Evolutionary conservation across 345 rosid genomes (phyloP), one percentile per base, ranked within the genome.

Genomic region (Lepidium sativum): DNA sequence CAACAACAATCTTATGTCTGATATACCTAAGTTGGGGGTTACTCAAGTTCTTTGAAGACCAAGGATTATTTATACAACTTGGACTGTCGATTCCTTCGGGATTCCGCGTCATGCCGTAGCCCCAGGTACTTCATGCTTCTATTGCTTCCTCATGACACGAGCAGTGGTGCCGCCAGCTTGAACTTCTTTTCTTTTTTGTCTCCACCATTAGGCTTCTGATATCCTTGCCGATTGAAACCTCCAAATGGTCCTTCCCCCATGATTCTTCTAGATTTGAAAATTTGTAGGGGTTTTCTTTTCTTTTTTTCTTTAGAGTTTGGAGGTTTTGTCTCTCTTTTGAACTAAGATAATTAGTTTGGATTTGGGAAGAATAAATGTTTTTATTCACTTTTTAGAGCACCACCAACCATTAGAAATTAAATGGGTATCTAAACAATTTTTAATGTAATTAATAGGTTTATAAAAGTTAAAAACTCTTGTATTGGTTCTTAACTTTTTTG

Each of bases 211-310:
- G 71, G 80, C 62, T 82, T 89, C 66, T 86, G 82, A 71, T 85
- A 95, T n/a, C 92, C 95, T 60, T 81, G 94, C 47, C 94, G 79
- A 73, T 81, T 87, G 38, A 81, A 53, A 11, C 96, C 89, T 54
- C 91, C 90, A 6, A 97, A 88, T 17, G 95, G 82, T 47, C 96
- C 94, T 72, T 92, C 91, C 61, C 99, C 95, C 99, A 90, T 89
- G 54, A 43, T 56, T 71, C 13, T 50, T 8, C 58, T 47, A 39
- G 42, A 39, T 63, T 48, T 68, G n/a, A n/a, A n/a, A n/a, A n/a
- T n/a, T n/a, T n/a, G n/a, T n/a, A n/a, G n/a, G n/a, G n/a, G n/a
- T n/a, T n/a, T n/a, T n/a, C n/a, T n/a, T n/a, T n/a, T n/a, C n/a
- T n/a, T n/a, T n/a, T n/a, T n/a, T n/a, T n/a, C 51, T 20, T 54